Evolutionary conservation across 768 basidiomycete species (phyloP).

Genomic region (Mycena floridula): DNA sequence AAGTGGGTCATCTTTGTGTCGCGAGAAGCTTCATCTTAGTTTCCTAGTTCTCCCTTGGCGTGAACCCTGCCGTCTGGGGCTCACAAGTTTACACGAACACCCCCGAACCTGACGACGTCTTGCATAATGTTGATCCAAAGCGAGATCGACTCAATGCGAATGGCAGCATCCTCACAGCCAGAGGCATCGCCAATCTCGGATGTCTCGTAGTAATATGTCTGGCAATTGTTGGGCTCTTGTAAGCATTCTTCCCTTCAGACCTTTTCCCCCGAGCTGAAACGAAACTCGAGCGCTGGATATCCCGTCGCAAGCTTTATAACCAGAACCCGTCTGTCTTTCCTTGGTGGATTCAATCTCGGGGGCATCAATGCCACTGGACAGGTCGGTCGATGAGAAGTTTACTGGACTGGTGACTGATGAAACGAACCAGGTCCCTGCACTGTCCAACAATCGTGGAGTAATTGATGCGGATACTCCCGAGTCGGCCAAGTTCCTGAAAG

Average conservation of each 20-base stretch:
- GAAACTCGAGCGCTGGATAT: conserved; percentile 27
- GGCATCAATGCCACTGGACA: conserved; percentile 45
- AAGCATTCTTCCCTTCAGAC: no score
- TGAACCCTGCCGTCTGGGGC: conserved; percentile 43
- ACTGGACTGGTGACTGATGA: no score
- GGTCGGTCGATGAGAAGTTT: no score
- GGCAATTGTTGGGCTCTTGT: conserved; percentile 16
- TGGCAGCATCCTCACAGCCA: conserved; percentile 38
- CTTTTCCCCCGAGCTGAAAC: no score
- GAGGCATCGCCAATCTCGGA: conserved; percentile 42
- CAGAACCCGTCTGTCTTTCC: conserved; percentile 16
- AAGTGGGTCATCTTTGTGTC: no score
- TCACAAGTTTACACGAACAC: conserved; percentile 31
- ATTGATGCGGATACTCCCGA: conserved; percentile 53
- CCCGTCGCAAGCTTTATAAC: conserved; percentile 24
- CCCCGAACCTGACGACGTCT: conserved; percentile 32
- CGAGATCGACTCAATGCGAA: conserved; percentile 30
- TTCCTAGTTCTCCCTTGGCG: conserved; percentile 33
- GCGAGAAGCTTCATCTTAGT: no score
- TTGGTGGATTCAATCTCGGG: conserved; percentile 38
- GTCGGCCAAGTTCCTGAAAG: conserved; percentile 24
- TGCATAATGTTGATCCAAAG: conserved; percentile 36
- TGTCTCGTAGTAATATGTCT: conserved; percentile 31
- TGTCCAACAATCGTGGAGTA: conserved; percentile 36
- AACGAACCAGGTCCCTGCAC: conserved; percentile 26